Conservation (phyloP, 345 rosid species). For the Populus pruinosa region DNA sequence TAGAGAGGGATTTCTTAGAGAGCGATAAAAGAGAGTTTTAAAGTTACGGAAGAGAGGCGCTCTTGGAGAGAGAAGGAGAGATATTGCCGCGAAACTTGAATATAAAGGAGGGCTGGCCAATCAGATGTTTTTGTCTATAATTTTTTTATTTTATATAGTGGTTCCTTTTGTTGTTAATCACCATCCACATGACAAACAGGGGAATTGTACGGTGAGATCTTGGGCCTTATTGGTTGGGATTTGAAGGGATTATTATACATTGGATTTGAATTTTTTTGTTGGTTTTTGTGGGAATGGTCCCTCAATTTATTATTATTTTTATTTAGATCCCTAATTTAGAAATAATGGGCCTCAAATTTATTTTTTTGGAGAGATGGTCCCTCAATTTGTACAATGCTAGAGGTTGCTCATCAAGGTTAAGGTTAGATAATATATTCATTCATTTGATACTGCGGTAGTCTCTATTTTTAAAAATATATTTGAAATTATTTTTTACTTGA, state of each 20-base stretch:
- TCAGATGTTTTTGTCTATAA: constrained; percentile 5
- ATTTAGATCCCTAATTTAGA: not conserved
- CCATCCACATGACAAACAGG: not conserved
- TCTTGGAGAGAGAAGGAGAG: constrained; percentile 11
- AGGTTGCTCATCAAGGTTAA: no score
- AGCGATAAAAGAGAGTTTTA: constrained; percentile 22
- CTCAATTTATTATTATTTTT: not conserved
- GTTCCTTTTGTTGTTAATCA: not conserved
- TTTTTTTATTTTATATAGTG: not conserved
- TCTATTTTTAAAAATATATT: no score
- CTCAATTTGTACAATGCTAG: not conserved
- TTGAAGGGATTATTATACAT: not conserved
- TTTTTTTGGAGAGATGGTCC: not conserved
- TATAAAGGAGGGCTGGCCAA: constrained; percentile 39
- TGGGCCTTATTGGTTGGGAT: not conserved
- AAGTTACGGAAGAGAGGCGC: constrained; percentile 14
- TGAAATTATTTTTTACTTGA: no score
- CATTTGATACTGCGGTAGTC: no score
- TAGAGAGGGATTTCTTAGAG: constrained; percentile 14
- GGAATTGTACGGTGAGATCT: not conserved
- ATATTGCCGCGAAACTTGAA: constrained; percentile 96
- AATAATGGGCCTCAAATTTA: not conserved
- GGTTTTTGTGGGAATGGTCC: not conserved
- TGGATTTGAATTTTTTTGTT: constrained; percentile 13
- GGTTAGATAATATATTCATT: no score